A percentile compares a stretch with the other conserved stretches of the same genome.
Conservation (phyloP, 192 early-diverging fungal species). For the Entomortierella beljakovae region DNA sequence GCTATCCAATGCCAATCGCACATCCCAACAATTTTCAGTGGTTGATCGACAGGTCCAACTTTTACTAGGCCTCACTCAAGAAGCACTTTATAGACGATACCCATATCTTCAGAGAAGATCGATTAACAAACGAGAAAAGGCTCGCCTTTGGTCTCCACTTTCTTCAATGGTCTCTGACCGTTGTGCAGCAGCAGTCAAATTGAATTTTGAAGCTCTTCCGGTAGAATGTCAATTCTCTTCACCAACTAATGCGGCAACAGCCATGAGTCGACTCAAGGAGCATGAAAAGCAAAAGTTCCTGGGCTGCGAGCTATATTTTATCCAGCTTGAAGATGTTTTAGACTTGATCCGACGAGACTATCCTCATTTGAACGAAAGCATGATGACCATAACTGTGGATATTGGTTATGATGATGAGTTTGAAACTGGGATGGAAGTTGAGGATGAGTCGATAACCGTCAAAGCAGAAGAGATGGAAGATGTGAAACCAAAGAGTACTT, state of each 20-base stretch:
- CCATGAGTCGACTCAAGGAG: slow-evolving; percentile 59
- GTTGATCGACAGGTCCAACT: slow-evolving; percentile 76
- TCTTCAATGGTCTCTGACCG: slow-evolving; percentile 68
- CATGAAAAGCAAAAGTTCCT: slow-evolving; percentile 75
- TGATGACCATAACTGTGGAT: slow-evolving; percentile 77
- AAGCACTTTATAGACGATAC: slow-evolving; percentile 67
- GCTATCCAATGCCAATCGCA: not conserved
- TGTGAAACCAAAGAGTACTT: not conserved
- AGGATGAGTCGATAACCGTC: not conserved
- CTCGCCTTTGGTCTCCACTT: slow-evolving; percentile 78
- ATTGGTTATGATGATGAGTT: slow-evolving; percentile 62
- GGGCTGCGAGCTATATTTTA: slow-evolving; percentile 68
- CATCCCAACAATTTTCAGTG: slow-evolving; percentile 67
- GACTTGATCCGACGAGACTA: slow-evolving; percentile 72
- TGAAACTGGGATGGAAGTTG: slow-evolving; percentile 30
- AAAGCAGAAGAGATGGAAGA: slow-evolving; percentile 1
- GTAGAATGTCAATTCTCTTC: slow-evolving; percentile 47
- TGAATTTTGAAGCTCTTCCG: slow-evolving; percentile 46
- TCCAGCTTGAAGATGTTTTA: slow-evolving; percentile 72
- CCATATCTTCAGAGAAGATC: slow-evolving; percentile 66
- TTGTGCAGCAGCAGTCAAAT: slow-evolving; percentile 56
- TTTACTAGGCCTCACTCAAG: slow-evolving; percentile 63
- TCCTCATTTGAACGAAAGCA: slow-evolving; percentile 69
- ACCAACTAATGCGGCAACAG: slow-evolving; percentile 31
- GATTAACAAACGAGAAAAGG: slow-evolving; percentile 69